Percentiles rank a stretch among this genome's conserved stretches.
Conservation (phyloP, 1,284 basidiomycete genomes). For the Stygiomarasmius scandens region DNA sequence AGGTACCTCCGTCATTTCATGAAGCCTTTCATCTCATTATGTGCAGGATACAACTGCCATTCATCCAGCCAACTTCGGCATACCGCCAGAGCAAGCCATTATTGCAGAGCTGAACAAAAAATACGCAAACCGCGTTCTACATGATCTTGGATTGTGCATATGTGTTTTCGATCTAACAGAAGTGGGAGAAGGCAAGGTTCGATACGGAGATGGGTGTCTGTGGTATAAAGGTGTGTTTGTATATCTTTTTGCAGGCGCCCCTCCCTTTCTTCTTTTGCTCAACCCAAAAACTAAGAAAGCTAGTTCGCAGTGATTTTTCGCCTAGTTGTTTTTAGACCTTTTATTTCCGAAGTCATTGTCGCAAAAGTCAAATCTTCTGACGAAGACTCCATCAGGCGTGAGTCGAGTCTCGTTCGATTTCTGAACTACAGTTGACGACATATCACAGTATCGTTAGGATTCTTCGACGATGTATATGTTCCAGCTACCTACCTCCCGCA, state of each 20-base stretch:
- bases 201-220: conserved; percentile 93
- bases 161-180: conserved; percentile 87
- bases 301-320: conserved; percentile 77
- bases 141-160: conserved; percentile 89
- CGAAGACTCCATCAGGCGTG: conserved; percentile 81
- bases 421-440: conserved; percentile 5
- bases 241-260: too few relatives aligned
- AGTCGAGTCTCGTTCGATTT: conserved; percentile 28
- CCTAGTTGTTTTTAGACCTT: conserved; percentile 90
- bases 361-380: conserved; percentile 88
- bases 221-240: conserved; percentile 92
- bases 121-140: conserved; percentile 92
- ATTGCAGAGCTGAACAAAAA: conserved; percentile 87
- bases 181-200: conserved; percentile 88
- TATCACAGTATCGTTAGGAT: conserved; percentile 78
- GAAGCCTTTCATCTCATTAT: neutral
- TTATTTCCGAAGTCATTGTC: conserved; percentile 86
- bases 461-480: conserved; percentile 95
- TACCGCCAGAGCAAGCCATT: conserved; percentile 72
- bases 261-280: too few relatives aligned
- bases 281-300: conserved; percentile 5
- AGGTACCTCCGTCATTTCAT: neutral
- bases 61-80: conserved; percentile 74
- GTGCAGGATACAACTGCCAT: conserved; percentile 73
- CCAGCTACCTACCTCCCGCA: conserved; percentile 72